Base-by-base conservation (phyloP, 2,329 filamentous ascomycete genomes). In the Exophiala alcalophila region DNA sequence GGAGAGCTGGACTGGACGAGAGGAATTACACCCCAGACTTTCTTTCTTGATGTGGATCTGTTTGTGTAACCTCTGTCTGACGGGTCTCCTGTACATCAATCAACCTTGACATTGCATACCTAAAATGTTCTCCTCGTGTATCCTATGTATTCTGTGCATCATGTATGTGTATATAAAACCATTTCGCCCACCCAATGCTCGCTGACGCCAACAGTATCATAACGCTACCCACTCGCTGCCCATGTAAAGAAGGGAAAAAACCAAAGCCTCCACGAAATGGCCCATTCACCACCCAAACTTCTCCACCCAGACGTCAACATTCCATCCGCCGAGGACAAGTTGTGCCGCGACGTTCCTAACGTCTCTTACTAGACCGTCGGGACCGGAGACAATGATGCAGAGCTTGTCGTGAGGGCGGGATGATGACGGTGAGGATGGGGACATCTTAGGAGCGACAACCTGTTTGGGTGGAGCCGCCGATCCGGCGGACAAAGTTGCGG, bases 231-330 rank as follows among this genome's bases (percentile, higher is more conserved):
- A n/a, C n/a, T n/a, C n/a, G n/a, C n/a, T n/a, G n/a, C n/a, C n/a
- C n/a, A n/a, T n/a, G n/a, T n/a, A n/a, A n/a, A n/a, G n/a, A n/a
- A n/a, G n/a, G n/a, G n/a, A n/a, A n/a, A n/a, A n/a, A n/a, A n/a
- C n/a, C n/a, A n/a, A n/a, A n/a, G n/a, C n/a, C n/a, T n/a, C n/a
- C n/a, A n/a, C n/a, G n/a, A n/a, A n/a, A n/a, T n/a, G n/a, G n/a
- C n/a, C n/a, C n/a, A n/a, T 26, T 44, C 55, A 84, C 80, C 80
- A 84, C 1, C 79, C 80, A 68, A 83, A 83, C 57, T 84, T 84
- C 73, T 84, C 81, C 18, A 83, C 73, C 19, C 70, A 65, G 34
- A 83, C 65, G 40, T 69, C 60, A 3, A 83, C 63, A 55, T 74
- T 58, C 33, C 59, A 59, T 0, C 79, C 80, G 5, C 64, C 51